A percentile compares a stretch with the other conserved stretches of the same genome.
Evolutionary conservation across 495 filamentous ascomycete species (phyloP).

Genomic region (Podospora comata): DNA sequence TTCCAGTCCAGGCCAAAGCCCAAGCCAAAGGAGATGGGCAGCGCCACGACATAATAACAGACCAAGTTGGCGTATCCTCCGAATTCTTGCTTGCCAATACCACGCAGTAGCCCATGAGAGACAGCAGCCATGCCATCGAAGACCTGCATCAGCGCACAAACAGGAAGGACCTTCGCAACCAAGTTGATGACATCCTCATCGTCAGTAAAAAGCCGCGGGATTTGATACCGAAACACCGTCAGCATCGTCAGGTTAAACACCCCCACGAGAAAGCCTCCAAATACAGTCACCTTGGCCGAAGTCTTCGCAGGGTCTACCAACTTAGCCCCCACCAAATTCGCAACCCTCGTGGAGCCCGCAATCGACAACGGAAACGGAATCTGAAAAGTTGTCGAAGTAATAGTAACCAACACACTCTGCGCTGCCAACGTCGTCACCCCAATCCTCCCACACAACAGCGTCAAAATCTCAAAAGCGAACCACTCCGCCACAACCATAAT

Average conservation of each 20-base stretch:
- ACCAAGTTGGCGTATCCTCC: constrained; percentile 84
- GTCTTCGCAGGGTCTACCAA: constrained; percentile 67
- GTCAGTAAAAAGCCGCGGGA: constrained; percentile 75
- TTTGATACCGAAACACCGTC: constrained; percentile 57
- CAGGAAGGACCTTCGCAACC: constrained; percentile 67
- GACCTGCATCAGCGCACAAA: constrained; percentile 83
- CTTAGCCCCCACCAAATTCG: constrained; percentile 65
- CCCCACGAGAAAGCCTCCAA: constrained; percentile 64
- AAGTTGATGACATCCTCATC: constrained; percentile 75
- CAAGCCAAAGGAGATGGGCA: constrained; percentile 77
- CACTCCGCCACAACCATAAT: constrained; percentile 92
- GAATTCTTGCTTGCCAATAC: constrained; percentile 79
- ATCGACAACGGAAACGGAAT: constrained; percentile 61
- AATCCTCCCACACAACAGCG: constrained; percentile 66
- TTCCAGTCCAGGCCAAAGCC: constrained; percentile 72
- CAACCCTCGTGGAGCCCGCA: constrained; percentile 60
- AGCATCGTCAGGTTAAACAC: constrained; percentile 72
- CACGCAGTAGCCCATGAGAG: constrained; percentile 79
- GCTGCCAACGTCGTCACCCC: constrained; percentile 65
- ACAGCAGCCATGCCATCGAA: constrained; percentile 76
- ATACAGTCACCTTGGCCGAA: constrained; percentile 65
- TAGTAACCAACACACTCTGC: constrained; percentile 56
- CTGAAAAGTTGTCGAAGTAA: constrained; percentile 56
- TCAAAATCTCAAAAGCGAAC: constrained; percentile 79
- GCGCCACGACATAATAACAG: constrained; percentile 78